Base-by-base conservation (phyloP, 257 asterid species). In the Dorcoceras hygrometricum region DNA sequence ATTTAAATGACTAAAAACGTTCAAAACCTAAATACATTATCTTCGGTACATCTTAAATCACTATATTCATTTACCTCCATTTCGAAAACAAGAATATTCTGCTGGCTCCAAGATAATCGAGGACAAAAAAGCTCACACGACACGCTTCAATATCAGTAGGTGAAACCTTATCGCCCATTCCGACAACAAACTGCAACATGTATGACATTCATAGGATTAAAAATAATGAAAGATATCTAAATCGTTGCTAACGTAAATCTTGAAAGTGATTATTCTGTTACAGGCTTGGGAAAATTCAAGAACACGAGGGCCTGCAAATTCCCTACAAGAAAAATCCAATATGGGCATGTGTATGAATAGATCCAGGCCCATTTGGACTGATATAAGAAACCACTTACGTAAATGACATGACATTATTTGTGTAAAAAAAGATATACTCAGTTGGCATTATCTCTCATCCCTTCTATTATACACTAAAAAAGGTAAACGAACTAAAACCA, bases 61-160 rank as follows among this genome's bases (percentile, higher is more conserved):
- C n/a, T n/a, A n/a, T n/a, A n/a, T n/a, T n/a, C n/a, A n/a, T n/a
- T n/a, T n/a, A n/a, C n/a, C n/a, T 27, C 29, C 29, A 27, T 27
- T 27, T 27, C 3, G 29, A 2, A 27, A 4, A 27, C 29, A 60
- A 65, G 9, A 57, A 23, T 34, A n/a, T 24, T 18, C 57, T 32
- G 22, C 4, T 28, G 10, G 25, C 22, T 8, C 29, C 16, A 28
- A 20, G 51, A 20, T 9, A 29, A 77, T 28, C 14, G 36, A 22
- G 36, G 65, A 22, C 66, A 18, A 43, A 39, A 58, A 68, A 59
- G 61, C 91, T 58, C 69, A 90, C 97, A 96, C 98, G 5, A 91
- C 98, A 27, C 98, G 87, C 96, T 84, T 89, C 98, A 73, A 91
- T 91, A 77, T 91, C 98, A 59, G 98, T 91, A 1, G 98, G 98